Base-by-base conservation (phyloP, 192 early-diverging fungal genomes). In the Gamsiella multidivaricata region DNA sequence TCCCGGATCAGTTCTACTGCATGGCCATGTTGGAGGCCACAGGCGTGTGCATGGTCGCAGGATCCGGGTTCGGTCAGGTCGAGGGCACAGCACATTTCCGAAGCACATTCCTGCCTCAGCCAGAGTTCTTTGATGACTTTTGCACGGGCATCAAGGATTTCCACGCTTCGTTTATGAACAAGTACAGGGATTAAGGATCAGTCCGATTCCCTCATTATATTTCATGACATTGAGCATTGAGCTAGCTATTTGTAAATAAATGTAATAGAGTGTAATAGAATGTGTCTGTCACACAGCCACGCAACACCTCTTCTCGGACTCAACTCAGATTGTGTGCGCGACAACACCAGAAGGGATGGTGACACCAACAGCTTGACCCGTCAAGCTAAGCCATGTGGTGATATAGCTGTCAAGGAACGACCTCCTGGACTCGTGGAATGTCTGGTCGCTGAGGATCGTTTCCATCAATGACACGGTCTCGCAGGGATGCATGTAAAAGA, bases 1-100 rank as follows among this genome's bases (percentile, higher is more conserved):
- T 85, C 58, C 93, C 96, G 11, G 97, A 99, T 81, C 88, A 85
- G 54, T 83, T 93, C 46, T 99, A 99, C 84, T 94, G 92, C 80
- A 81, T 99, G 88, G 93, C 87, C 51, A 89, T 99, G 88, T 81
- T 99, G 53, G 88, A 97, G 61, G 91, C 92, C 18, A 99, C 96
- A 2, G 97, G 97, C 52, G 96, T 99, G 34, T 99, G 96, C 73
- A 92, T 97, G 33, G 94, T 99, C 3, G 92, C 95, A 2, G 97
- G 97, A 14, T 90, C 88, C 34, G 97, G 97, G 20, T 99, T 99
- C 66, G 90, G 92, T 36, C 97, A 99, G 86, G 86, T 87, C 41
- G 84, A 89, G 3, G 91, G 89, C 26, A 99, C 95, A 0, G 95
- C 87, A 80, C 97, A 99, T 81, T 99, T 99, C 89, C 88, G 97